phyloP scores from a whole-genome alignment of 1,139 yeast genomes.

The Protomyces inundatus region DNA sequence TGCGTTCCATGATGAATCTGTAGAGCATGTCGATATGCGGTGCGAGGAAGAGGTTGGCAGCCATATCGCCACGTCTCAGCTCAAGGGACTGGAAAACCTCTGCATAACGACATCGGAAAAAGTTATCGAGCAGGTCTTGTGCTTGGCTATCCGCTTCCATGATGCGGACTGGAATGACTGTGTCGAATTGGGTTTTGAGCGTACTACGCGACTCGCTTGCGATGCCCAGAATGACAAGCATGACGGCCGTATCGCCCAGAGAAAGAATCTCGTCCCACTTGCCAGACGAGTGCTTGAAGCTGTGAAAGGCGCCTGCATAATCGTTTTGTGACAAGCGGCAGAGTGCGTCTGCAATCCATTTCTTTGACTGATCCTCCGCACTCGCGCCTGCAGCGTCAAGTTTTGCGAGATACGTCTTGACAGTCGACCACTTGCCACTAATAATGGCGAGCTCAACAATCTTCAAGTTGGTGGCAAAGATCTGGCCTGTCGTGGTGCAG shows the following conservation, averaged over 20 bases:
- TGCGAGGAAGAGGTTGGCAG: constrained; percentile 31
- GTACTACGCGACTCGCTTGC: constrained; percentile 29
- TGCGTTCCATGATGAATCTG: constrained; percentile 30
- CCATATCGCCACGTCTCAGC: constrained; percentile 26
- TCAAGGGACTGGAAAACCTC: constrained; percentile 27
- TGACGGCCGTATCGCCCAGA: constrained; percentile 30
- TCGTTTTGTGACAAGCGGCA: constrained; percentile 3
- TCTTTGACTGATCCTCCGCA: background rate
- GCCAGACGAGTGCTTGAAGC: background rate
- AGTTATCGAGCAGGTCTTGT: constrained; percentile 28
- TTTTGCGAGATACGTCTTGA: constrained; percentile 27
- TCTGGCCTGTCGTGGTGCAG: constrained; percentile 32
- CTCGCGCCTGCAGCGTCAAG: constrained; percentile 17
- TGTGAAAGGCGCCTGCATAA: constrained; percentile 22
- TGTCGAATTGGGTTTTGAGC: constrained; percentile 23
- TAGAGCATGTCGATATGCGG: constrained; percentile 29
- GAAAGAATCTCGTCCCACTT: constrained; percentile 22
- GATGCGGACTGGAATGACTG: constrained; percentile 24
- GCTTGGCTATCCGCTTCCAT: constrained; percentile 31
- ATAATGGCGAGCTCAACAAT: constrained; percentile 29
- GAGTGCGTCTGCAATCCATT: constrained; percentile 5
- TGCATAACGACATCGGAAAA: constrained; percentile 29
- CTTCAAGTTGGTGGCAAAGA: constrained; percentile 28
- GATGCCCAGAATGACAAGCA: constrained; percentile 28
- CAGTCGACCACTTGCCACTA: constrained; percentile 30